Evolutionary conservation across 495 filamentous ascomycete genomes (phyloP).

Genomic region (Trichoderma virens): DNA sequence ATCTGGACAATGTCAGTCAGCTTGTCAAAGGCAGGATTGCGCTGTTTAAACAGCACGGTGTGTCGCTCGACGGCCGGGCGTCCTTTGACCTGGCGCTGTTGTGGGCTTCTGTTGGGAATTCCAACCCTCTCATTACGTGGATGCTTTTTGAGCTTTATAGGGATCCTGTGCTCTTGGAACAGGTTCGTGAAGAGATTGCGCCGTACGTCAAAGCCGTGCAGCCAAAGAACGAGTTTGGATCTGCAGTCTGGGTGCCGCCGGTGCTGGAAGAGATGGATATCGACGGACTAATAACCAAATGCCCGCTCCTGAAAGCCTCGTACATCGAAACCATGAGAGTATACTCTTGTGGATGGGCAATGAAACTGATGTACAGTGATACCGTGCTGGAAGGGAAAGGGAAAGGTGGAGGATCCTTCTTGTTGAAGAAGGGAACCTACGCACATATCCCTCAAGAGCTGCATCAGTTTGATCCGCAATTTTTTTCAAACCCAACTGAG

Average conservation of each 20-base stretch:
- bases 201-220: conserved; percentile 6
- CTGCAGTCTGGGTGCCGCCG: conserved; percentile 5
- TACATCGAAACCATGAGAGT: conserved; percentile 5
- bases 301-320: conserved; percentile 8
- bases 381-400: background rate
- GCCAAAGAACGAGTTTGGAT: conserved; percentile 8
- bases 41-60: background rate
- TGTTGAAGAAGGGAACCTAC: conserved; percentile 8
- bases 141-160: conserved; percentile 9
- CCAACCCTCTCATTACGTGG: conserved; percentile 2
- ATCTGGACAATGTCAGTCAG: conserved; percentile 3
- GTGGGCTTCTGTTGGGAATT: conserved; percentile 6
- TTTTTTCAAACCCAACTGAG: conserved; percentile 5
- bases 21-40: background rate
- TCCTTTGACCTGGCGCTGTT: conserved; percentile 4
- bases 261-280: conserved; percentile 4
- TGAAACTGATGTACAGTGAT: conserved; percentile 3
- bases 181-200: conserved; percentile 10
- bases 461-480: conserved; percentile 4
- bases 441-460: conserved; percentile 7
- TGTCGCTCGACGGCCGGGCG: conserved; percentile 1
- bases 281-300: background rate
- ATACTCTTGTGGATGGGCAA: conserved; percentile 3
- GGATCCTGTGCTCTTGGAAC: conserved; percentile 4
- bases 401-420: background rate